Percentiles rank a stretch among this genome's conserved stretches.
Conservation (phyloP, 495 filamentous ascomycete species). For the Lophium mytilinum region DNA sequence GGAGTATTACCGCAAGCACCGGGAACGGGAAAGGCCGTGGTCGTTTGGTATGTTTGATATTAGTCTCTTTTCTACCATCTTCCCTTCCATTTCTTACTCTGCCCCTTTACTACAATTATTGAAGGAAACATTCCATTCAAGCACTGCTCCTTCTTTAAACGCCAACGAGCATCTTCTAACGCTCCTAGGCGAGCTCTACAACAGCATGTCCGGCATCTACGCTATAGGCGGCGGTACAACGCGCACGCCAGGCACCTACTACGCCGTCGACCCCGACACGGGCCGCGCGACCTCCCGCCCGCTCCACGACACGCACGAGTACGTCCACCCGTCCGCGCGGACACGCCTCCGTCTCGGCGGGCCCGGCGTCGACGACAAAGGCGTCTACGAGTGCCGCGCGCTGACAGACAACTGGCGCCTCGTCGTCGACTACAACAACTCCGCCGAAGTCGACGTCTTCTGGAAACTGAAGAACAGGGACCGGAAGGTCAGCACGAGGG, state of each 20-base stretch:
- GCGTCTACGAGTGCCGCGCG: constrained; percentile 45
- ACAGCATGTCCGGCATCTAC: constrained; percentile 42
- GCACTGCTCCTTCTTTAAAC: not conserved
- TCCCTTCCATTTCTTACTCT: not conserved
- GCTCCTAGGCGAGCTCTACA: constrained; percentile 36
- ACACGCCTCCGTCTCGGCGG: constrained; percentile 48
- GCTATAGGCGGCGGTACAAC: constrained; percentile 43
- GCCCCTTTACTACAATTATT: not conserved
- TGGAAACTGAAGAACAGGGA: constrained; percentile 28
- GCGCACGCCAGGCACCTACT: constrained; percentile 53
- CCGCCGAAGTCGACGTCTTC: constrained; percentile 26
- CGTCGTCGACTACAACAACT: constrained; percentile 30
- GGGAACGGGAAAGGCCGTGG: constrained; percentile 49
- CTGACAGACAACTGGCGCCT: constrained; percentile 39
- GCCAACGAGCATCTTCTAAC: not conserved
- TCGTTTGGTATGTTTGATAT: constrained; percentile 37
- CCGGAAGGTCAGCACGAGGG: constrained; percentile 16
- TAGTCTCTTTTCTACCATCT: not conserved
- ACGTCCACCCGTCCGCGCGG: constrained; percentile 55
- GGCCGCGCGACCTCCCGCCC: constrained; percentile 36
- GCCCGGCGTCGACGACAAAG: constrained; percentile 48
- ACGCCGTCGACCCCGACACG: constrained; percentile 44
- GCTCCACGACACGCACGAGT: constrained; percentile 54
- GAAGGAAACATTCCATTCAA: not conserved
- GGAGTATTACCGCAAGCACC: constrained; percentile 40